These are phyloP conservation scores for Daldinia caldariorum DNA, from an alignment of 495 filamentous ascomycete genomes.

Conservation along the genomic window DNA sequence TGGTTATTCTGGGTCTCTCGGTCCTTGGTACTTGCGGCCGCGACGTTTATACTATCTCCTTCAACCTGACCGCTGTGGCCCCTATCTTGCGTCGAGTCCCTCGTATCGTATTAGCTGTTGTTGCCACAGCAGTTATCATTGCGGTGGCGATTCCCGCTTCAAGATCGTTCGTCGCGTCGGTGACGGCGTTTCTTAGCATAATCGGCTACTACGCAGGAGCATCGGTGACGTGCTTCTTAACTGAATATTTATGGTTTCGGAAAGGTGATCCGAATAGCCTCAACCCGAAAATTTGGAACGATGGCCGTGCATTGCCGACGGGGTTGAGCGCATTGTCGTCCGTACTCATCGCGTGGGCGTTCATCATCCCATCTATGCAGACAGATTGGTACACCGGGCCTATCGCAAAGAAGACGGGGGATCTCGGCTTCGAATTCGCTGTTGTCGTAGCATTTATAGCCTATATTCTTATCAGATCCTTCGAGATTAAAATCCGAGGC, in stretches of 20 bases:
- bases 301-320: conserved; percentile 50
- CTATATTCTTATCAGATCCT: conserved; percentile 48
- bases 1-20: conserved; percentile 57
- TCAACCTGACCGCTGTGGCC: conserved; percentile 57
- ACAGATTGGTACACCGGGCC: conserved; percentile 59
- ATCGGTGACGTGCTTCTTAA: conserved; percentile 53
- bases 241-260: conserved; percentile 56
- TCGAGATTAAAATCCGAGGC: conserved; percentile 42
- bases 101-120: conserved; percentile 52
- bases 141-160: conserved; percentile 57
- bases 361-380: conserved; percentile 59
- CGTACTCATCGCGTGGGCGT: conserved; percentile 45
- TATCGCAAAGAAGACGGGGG: conserved; percentile 57
- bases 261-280: conserved; percentile 43
- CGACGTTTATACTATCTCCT: conserved; percentile 50
- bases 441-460: conserved; percentile 53
- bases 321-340: conserved; percentile 52
- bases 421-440: conserved; percentile 60
- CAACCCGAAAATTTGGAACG: conserved; percentile 52
- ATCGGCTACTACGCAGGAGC: conserved; percentile 58
- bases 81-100: conserved; percentile 52
- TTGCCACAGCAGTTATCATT: conserved; percentile 54
- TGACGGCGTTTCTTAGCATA: conserved; percentile 57
- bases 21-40: conserved; percentile 54
- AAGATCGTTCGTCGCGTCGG: conserved; percentile 52